Evolutionary conservation across 768 basidiomycete species (phyloP).

Genomic region (Boletus vermiculosoides): DNA sequence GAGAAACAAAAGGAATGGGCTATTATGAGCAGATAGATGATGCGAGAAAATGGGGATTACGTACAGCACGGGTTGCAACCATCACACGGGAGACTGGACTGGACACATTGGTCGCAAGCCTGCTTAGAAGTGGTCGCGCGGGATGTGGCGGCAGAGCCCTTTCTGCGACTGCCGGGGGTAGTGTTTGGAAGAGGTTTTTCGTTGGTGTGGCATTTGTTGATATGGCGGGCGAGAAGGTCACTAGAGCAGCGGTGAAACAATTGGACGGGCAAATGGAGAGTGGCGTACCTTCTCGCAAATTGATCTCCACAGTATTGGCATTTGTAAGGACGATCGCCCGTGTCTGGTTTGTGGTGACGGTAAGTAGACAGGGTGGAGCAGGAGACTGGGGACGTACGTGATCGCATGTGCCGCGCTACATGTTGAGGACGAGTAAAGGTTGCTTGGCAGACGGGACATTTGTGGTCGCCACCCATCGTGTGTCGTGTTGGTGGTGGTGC

Average conservation of each 20-base stretch:
- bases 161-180: conserved; percentile 47
- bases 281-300: conserved; percentile 73
- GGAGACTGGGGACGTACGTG: conserved; percentile 56
- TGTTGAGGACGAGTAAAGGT: conserved; percentile 89
- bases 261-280: conserved; percentile 6
- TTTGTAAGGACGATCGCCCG: conserved; percentile 87
- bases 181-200: conserved; percentile 52
- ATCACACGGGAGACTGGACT: conserved; percentile 72
- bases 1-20: background rate
- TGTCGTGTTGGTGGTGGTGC: background rate
- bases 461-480: conserved; percentile 77
- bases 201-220: conserved; percentile 84
- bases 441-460: conserved; percentile 83
- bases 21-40: background rate
- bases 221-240: conserved; percentile 80
- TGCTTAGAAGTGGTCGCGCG: conserved; percentile 79
- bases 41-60: conserved; percentile 25
- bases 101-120: conserved; percentile 83
- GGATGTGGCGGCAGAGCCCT: conserved; percentile 64
- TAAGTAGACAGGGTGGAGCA: conserved; percentile 22
- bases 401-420: conserved; percentile 88
- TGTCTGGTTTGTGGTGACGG: conserved; percentile 48
- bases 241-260: conserved; percentile 36
- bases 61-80: conserved; percentile 76
- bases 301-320: conserved; percentile 88